Evolutionary conservation across 768 basidiomycete species (phyloP).

Genomic region (Inosperma sp.): DNA sequence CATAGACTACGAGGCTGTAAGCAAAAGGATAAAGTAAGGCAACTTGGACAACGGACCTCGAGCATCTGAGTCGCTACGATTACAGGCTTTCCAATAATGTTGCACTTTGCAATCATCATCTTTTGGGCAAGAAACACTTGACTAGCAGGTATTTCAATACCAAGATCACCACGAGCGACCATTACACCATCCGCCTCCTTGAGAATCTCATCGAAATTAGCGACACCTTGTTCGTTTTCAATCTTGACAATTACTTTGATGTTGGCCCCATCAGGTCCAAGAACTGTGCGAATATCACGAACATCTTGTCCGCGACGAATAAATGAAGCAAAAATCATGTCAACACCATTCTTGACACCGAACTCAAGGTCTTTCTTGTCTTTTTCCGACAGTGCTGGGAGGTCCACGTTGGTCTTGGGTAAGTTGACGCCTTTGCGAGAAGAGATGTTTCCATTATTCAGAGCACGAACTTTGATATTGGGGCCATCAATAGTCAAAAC

Average conservation of each 20-base stretch:
- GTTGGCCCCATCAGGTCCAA: constrained; percentile 90
- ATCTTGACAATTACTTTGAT: constrained; percentile 99
- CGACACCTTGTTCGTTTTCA: constrained; percentile 98
- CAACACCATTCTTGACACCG: constrained; percentile 95
- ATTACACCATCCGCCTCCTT: constrained; percentile 96
- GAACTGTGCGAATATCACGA: constrained; percentile 84
- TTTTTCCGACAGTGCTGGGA: constrained; percentile 95
- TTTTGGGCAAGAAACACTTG: constrained; percentile 99
- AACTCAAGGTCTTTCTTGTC: constrained; percentile 94
- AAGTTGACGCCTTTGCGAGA: constrained; percentile 99
- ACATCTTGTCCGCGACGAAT: constrained; percentile 96
- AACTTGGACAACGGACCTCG: constrained; percentile 52
- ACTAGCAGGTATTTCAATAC: constrained; percentile 99
- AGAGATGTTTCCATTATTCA: constrained; percentile 90
- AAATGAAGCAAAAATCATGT: constrained; percentile 99
- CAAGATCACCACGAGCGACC: constrained; percentile 99
- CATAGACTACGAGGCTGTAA: constrained; percentile 63
- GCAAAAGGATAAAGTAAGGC: constrained; percentile 10
- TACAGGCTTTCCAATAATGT: constrained; percentile 95
- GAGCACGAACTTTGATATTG: constrained; percentile 75
- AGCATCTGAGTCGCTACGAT: constrained; percentile 99
- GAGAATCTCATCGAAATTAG: constrained; percentile 98
- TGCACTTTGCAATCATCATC: constrained; percentile 99
- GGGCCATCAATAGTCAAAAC: constrained; percentile 83
- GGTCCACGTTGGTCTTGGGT: constrained; percentile 95